phyloP scores from a whole-genome alignment of 2,329 filamentous ascomycete species.

The Blastomyces emzantsi region DNA sequence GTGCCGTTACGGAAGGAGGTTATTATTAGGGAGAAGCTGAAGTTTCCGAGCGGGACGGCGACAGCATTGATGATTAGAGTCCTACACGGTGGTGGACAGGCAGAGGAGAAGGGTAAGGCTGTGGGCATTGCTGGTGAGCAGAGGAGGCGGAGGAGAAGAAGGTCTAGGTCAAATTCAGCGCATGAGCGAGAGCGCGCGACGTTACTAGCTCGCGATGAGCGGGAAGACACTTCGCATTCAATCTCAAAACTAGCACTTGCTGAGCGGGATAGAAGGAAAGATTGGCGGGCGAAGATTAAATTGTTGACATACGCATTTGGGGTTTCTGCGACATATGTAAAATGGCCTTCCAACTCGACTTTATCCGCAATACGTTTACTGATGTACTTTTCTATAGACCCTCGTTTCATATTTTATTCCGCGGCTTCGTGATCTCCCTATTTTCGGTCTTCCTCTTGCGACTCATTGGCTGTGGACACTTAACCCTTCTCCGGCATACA shows the following conservation, averaged over 20 bases:
- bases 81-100: constrained; percentile 57
- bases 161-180: constrained; percentile 16
- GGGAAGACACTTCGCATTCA: constrained; percentile 41
- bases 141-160: constrained; percentile 14
- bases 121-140: constrained; percentile 13
- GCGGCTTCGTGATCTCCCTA: constrained; percentile 69
- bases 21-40: constrained; percentile 83
- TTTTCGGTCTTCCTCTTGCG: constrained; percentile 69
- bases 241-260: constrained; percentile 29
- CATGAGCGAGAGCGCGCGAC: constrained; percentile 24
- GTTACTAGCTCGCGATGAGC: constrained; percentile 28
- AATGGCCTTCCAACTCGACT: constrained; percentile 16
- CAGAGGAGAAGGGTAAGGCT: constrained; percentile 33
- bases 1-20: constrained; percentile 86
- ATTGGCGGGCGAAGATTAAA: constrained; percentile 56
- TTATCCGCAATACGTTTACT: background rate
- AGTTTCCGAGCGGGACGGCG: constrained; percentile 91
- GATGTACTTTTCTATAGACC: constrained; percentile 53
- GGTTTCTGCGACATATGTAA: constrained; percentile 48
- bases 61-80: constrained; percentile 90
- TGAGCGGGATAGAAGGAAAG: constrained; percentile 33
- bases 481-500: constrained; percentile 93
- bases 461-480: constrained; percentile 86
- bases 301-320: constrained; percentile 52
- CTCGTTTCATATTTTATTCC: constrained; percentile 86